Evolutionary conservation across 2,329 filamentous ascomycete genomes (phyloP), one percentile per base, ranked within the genome.

Genomic region (Paradendryphiella salina): DNA sequence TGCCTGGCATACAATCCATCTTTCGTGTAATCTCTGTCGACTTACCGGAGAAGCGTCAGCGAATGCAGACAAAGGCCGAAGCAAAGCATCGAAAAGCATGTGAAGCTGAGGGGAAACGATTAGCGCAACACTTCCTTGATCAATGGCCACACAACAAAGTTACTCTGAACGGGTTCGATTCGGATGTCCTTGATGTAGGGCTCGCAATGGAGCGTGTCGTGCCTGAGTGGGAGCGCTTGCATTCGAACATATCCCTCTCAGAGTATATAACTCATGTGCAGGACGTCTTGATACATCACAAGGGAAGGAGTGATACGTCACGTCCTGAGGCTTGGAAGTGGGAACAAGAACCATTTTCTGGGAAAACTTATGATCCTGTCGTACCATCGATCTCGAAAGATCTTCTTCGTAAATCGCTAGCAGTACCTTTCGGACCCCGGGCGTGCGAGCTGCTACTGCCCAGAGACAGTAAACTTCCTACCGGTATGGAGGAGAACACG

Each of bases 181-280:
- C 52, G 23, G 23, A 50, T 23, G 53, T 69, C 1, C 38, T 83
- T 4, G 62, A 81, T 51, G 17, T 73, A 5, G 20, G 49, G 0
- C 54, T 69, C 8, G 78, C 77, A 1, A 39, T 80, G 3, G 51
- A 71, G 1, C 56, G 59, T 0, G 65, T 83, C 28, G 47, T 60
- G 0, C 73, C 73, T 0, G 76, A 81, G 45, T 84, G 80, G 80
- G 47, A 69, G 6, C 73, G 76, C 0, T 56, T 79, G 1, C 76
- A 69, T 33, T 66, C 73, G 8, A 83, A 83, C 40, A 50, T 70
- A 5, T 67, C 77, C 20, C 71, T 83, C 0, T 75, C 70, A 0
- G 38, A 60, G 0, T 77, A 81, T 54, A 48, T 82, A 2, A 34
- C 64, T 7, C 42, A 72, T 31, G 73, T 79, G 0, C 77, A 82